Evolutionary conservation across 2,329 filamentous ascomycete genomes (phyloP).

Genomic region (Emmonsiellopsis sp.): DNA sequence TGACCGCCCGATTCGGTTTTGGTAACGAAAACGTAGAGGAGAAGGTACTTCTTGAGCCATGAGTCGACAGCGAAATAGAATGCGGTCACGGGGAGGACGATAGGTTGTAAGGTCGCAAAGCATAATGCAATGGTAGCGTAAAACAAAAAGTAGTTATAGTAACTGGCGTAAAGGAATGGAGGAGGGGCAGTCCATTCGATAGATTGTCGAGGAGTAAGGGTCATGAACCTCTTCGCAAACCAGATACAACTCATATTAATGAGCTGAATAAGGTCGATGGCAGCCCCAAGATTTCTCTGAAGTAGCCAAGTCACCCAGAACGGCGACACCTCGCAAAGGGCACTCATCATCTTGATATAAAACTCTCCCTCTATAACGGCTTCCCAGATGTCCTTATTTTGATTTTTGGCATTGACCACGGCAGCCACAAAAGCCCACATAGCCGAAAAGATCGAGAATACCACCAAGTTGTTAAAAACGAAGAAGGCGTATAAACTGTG

Average conservation of each 20-base stretch:
- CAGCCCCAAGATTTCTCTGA: constrained; percentile 84
- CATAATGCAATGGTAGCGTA: constrained; percentile 83
- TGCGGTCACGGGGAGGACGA: constrained; percentile 76
- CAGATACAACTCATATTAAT: constrained; percentile 78
- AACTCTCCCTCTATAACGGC: constrained; percentile 58
- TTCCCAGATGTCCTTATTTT: constrained; percentile 55
- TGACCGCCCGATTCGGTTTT: constrained; percentile 92
- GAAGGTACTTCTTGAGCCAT: constrained; percentile 86
- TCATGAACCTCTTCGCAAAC: constrained; percentile 72
- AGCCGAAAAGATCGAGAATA: constrained; percentile 86
- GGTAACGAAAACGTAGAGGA: constrained; percentile 91
- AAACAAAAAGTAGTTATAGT: constrained; percentile 97
- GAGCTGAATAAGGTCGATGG: constrained; percentile 85
- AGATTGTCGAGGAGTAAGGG: constrained; percentile 78
- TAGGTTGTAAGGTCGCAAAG: constrained; percentile 75
- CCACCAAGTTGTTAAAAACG: constrained; percentile 89
- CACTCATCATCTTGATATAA: constrained; percentile 55
- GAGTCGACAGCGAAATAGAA: constrained; percentile 83
- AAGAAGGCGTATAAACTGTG: constrained; percentile 92
- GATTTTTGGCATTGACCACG: constrained; percentile 51
- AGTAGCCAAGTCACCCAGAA: constrained; percentile 95
- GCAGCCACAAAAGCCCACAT: constrained; percentile 63
- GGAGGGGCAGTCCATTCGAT: constrained; percentile 91
- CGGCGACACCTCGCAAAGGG: constrained; percentile 70
- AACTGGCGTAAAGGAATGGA: constrained; percentile 86